Evolutionary conservation across 495 filamentous ascomycete species (phyloP).

Genomic region (Penicillium lagena): DNA sequence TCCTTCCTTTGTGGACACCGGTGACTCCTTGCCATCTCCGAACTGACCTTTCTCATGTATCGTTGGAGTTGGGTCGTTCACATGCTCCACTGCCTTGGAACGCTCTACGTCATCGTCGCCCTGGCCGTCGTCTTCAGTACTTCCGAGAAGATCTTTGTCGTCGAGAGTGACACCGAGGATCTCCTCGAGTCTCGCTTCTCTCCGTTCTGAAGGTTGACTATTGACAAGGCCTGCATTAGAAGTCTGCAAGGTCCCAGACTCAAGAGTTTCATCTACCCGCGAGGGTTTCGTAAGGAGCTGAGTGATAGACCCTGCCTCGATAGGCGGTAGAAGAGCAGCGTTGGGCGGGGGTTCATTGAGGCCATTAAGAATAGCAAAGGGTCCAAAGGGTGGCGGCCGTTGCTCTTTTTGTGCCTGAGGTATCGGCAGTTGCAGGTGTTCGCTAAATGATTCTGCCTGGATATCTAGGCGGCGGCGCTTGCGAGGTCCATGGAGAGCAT

Average conservation of each 20-base stretch:
- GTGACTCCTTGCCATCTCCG: not conserved
- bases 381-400: constrained; percentile 42
- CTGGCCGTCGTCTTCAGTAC: constrained; percentile 8
- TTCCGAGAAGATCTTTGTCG: constrained; percentile 5
- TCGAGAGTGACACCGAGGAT: constrained; percentile 27
- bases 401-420: constrained; percentile 40
- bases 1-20: constrained; percentile 11
- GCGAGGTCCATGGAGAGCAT: constrained; percentile 25
- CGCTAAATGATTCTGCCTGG: constrained; percentile 38
- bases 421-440: constrained; percentile 46
- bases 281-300: constrained; percentile 35
- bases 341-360: constrained; percentile 71
- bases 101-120: constrained; percentile 5
- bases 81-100: constrained; percentile 3
- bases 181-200: constrained; percentile 33
- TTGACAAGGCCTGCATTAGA: constrained; percentile 15
- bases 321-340: constrained; percentile 66
- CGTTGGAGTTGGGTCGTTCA: not conserved
- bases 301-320: constrained; percentile 47
- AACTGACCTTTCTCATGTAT: not conserved
- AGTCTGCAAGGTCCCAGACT: constrained; percentile 14
- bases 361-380: constrained; percentile 64
- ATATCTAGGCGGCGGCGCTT: constrained; percentile 38
- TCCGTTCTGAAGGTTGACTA: constrained; percentile 20
- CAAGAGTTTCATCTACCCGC: constrained; percentile 15